These are phyloP conservation scores for Neoboletus magnificus DNA, from an alignment of 768 basidiomycete species.

Conservation along the genomic window DNA sequence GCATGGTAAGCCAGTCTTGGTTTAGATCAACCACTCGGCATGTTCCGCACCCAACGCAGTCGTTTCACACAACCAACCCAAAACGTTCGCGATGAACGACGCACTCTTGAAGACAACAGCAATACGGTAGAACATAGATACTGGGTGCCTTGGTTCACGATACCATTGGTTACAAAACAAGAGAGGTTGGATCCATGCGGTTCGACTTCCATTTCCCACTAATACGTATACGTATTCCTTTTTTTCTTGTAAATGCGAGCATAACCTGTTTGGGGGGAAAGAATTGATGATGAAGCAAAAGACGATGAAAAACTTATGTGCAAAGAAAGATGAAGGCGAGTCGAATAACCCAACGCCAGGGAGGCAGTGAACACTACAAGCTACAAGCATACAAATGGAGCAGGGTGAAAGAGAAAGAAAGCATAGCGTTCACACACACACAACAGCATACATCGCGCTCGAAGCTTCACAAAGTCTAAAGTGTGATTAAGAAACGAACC, in stretches of 20 bases:
- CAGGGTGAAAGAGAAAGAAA: conserved; percentile 4
- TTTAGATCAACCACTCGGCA: too few species aligned
- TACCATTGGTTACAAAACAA: conserved; percentile 8
- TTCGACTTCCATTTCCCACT: conserved; percentile 19
- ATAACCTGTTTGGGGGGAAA: conserved; percentile 7
- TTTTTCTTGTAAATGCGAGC: conserved; percentile 14
- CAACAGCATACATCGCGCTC: conserved; percentile 26
- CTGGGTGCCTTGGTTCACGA: background rate
- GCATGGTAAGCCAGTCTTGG: too few species aligned
- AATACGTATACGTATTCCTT: conserved; percentile 3
- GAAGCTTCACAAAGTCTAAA: conserved; percentile 13
- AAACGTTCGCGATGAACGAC: too few species aligned
- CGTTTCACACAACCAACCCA: too few species aligned
- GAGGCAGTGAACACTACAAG: conserved; percentile 16
- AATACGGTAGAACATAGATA: background rate
- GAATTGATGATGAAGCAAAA: conserved; percentile 9
- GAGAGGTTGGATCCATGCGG: conserved; percentile 1
- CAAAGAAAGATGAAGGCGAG: conserved; percentile 6
- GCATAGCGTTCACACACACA: conserved; percentile 23
- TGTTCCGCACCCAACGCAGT: too few species aligned
- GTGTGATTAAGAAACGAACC: conserved; percentile 1
- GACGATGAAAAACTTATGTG: background rate
- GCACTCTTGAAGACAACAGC: too few species aligned
- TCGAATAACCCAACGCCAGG: background rate
- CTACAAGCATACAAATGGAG: conserved; percentile 30